phyloP scores from a whole-genome alignment of 2,329 filamentous ascomycete genomes.

The Trichophyton rubrum region DNA sequence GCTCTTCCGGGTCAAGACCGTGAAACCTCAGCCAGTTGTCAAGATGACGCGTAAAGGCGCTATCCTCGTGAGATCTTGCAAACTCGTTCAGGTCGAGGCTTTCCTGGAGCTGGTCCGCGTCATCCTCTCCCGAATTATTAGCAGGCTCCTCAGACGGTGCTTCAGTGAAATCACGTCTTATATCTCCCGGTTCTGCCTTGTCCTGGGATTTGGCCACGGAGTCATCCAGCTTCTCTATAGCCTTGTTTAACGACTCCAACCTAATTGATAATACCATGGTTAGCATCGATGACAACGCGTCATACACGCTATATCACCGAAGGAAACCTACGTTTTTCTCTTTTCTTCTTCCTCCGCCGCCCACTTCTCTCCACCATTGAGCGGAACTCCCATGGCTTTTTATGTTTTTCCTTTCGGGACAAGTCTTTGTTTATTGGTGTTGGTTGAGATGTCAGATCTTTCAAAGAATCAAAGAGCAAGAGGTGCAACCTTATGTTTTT shows the following conservation, averaged over 20 bases:
- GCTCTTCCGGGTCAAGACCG: background rate
- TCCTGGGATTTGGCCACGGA: background rate
- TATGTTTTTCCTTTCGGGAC: background rate
- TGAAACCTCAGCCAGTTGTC: background rate
- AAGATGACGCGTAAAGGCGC: background rate
- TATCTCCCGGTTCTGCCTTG: background rate
- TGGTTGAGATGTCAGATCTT: background rate
- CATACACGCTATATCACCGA: background rate
- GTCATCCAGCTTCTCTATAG: background rate
- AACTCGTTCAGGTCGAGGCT: background rate
- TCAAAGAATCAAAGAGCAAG: background rate
- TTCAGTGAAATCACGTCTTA: background rate
- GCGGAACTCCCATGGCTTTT: constrained; percentile 1
- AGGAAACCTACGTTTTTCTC: background rate
- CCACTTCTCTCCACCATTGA: background rate
- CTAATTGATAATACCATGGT: background rate
- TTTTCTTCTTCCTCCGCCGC: background rate
- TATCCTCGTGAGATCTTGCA: background rate
- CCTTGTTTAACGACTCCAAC: background rate
- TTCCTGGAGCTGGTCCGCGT: background rate
- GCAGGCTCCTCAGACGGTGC: background rate
- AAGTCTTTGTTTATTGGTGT: background rate
- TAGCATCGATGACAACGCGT: background rate
- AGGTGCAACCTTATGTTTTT: background rate
- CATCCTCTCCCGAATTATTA: background rate